Evolutionary conservation across 2,329 filamentous ascomycete genomes (phyloP), one percentile per base, ranked within the genome.

Genomic region (Cladosporium halotolerans): DNA sequence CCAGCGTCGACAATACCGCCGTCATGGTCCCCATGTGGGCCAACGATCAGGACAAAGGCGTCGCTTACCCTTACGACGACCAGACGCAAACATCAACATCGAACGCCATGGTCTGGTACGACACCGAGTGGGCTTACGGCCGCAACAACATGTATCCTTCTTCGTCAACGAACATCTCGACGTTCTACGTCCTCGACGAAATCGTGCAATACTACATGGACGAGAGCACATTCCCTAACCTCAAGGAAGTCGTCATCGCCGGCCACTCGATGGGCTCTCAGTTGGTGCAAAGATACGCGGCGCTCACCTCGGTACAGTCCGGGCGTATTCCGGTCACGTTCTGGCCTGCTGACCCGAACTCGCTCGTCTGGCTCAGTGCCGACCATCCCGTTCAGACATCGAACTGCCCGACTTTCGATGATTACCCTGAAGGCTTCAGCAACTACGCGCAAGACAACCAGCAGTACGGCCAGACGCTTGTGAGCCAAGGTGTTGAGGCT

Each of bases 301-400:
- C 61, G 5, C 62, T 69, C 28, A 62, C 64, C 34, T 60, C 58
- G 9, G 55, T 48, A 8, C 51, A 57, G 6, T 64, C 63, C 6
- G 56, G 55, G 14, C 54, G 42, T 28, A 48, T 55, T 14, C 58
- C 57, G 7, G 56, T 69, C 33, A 63, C 61, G 1, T 66, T 64
- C 58, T 69, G 64, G 63, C 62, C 68, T 43, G 65, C 57, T 28
- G 67, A 69, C 43, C 67, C 67, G 3, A 64, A 70, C 59, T 66
- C 62, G 51, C 65, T 60, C 45, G 60, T 61, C 4, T 70, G 68
- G 67, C 57, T 68, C 38, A 60, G 52, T 34, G 58, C 57, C 7
- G 56, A 58, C 19, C 60, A 66, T 6, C 67, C 67, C 1, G 16
- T 18, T 4, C 56, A 67, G 11, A 60, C 62, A 31, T 60, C 49